phyloP scores from a whole-genome alignment of 2,329 filamentous ascomycete genomes.

The Epichloe festucae region DNA sequence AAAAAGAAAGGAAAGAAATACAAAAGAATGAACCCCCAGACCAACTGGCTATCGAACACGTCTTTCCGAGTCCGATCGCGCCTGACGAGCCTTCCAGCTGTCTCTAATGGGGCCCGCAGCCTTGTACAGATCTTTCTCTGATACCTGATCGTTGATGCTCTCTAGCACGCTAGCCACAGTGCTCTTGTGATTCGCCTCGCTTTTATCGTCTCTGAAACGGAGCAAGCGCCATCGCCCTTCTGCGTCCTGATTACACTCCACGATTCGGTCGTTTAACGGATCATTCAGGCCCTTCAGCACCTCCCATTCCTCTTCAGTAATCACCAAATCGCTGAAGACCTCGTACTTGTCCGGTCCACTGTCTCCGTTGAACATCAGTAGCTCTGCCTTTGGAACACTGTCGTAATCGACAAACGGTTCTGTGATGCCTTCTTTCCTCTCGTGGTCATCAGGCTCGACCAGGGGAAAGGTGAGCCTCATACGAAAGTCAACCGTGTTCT shows the following conservation, averaged over 20 bases:
- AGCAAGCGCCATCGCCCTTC: constrained; percentile 71
- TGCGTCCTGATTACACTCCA: constrained; percentile 78
- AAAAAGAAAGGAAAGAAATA: background rate
- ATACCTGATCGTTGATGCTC: constrained; percentile 78
- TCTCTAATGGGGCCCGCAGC: constrained; percentile 60
- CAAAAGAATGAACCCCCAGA: background rate
- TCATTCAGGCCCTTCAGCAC: constrained; percentile 58
- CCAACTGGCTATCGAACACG: constrained; percentile 6
- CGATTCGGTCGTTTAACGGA: constrained; percentile 73
- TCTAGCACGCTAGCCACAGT: constrained; percentile 79
- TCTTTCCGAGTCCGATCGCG: constrained; percentile 16
- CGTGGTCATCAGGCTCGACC: constrained; percentile 53
- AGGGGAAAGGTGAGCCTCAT: constrained; percentile 65
- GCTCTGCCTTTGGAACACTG: constrained; percentile 56
- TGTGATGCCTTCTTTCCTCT: constrained; percentile 52
- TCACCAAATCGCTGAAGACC: constrained; percentile 51
- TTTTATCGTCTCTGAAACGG: constrained; percentile 86
- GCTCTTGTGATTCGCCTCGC: constrained; percentile 74
- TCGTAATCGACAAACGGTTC: constrained; percentile 67
- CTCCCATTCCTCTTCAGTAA: constrained; percentile 75
- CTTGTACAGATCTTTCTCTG: constrained; percentile 64
- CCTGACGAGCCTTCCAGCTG: constrained; percentile 59
- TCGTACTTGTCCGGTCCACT: constrained; percentile 41
- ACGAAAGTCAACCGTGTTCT: constrained; percentile 91
- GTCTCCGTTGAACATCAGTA: constrained; percentile 57